Base-by-base conservation (phyloP, 768 basidiomycete species). In the Rhodotorula diobovata region DNA sequence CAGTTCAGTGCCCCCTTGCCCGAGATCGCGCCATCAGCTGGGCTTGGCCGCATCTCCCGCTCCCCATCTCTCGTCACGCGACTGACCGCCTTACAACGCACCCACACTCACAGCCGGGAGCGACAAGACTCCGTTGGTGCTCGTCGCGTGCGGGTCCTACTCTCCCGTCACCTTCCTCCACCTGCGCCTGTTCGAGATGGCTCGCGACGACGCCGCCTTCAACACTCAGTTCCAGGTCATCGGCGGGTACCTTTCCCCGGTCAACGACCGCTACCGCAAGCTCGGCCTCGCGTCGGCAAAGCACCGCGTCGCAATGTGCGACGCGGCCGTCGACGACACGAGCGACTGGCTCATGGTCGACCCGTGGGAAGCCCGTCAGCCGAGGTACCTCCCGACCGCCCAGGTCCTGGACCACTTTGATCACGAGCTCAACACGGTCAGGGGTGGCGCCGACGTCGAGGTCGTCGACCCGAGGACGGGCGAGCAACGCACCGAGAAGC, bases 111-210 rank as follows among this genome's bases (percentile, higher is more conserved):
- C 65, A 58, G 56, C 43, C 45, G 28, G 51, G 32, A 35, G 57
- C 18, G 65, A 45, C 43, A 81, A 80, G 81, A 88, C 88, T 15
- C 95, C 93, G n/a, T 82, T 96, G 76, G 90, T 93, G 66, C 88
- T 96, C 72, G 92, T 99, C 70, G 96, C 93, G 57, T 99, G 96
- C 79, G 96, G 97, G 72, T 76, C 55, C 66, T 79, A 76, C 55
- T 57, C 61, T 18, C 70, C 74, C 35, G 37, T 63, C 35, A 78
- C 77, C 15, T 76, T 75, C 65, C 64, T 75, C 35, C 75, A 72
- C 74, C 80, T 80, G 23, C 90, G 96, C 76, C 97, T 99, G 93
- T 99, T 98, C 81, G 96, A 98, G 80, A 98, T 99, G 96, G 96
- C 95, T 66, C 90, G 89, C 82, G 96, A 98, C 84, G 93, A 93